These are phyloP conservation scores for Oryza australiensis DNA, from an alignment of 176 grass and related monocot species.

Conservation along the genomic window DNA sequence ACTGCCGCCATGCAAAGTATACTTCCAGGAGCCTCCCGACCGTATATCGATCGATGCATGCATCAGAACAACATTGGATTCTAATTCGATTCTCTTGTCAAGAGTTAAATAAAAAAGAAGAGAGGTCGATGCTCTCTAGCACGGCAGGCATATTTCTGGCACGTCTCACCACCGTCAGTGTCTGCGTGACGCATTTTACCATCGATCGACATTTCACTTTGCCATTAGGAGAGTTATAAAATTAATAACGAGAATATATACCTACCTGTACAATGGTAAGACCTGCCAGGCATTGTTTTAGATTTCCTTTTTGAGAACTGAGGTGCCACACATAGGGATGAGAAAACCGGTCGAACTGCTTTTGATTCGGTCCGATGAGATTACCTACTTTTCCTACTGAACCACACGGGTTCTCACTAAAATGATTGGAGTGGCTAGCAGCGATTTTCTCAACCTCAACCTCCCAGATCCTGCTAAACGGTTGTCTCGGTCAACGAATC, in stretches of 20 bases:
- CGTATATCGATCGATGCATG: neutral
- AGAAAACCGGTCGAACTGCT: no score
- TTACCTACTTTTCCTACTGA: no score
- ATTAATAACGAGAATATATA: neutral
- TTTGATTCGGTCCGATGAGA: no score
- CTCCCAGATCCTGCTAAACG: no score
- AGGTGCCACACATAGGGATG: no score
- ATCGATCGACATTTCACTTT: neutral
- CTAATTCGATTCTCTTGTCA: conserved; percentile 19
- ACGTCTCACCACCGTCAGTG: neutral
- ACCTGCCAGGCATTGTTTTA: no score
- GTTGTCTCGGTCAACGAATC: no score
- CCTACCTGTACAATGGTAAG: neutral
- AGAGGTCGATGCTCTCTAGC: neutral
- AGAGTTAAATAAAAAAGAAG: neutral
- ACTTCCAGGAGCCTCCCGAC: conserved; percentile 26
- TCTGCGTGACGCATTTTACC: neutral
- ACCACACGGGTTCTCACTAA: no score
- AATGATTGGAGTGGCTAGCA: no score
- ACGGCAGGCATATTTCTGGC: neutral
- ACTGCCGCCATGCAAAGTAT: neutral
- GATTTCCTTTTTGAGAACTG: no score
- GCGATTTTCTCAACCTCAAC: no score
- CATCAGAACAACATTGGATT: conserved; percentile 18
- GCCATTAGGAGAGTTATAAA: neutral